Conservation (phyloP, 331 rosid species). For the Malus hybrid region DNA sequence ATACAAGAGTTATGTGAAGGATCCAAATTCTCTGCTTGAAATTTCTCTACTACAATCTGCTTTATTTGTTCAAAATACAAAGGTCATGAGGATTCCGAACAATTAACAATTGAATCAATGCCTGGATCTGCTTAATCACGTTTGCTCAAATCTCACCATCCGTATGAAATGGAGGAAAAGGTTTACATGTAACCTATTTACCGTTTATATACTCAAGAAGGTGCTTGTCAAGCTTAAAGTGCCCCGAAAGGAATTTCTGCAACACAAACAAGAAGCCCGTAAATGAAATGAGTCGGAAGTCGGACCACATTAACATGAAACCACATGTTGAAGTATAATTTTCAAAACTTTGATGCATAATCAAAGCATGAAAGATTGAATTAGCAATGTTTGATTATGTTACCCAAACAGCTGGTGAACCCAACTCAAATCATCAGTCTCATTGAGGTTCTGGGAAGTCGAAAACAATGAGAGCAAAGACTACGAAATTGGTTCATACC, state of each 20-base stretch:
- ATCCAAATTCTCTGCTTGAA: too few relatives aligned
- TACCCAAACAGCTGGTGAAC: not conserved
- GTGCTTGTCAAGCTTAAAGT: slow-evolving; percentile 79
- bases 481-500: not conserved
- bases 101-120: not conserved
- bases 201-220: slow-evolving; percentile 73
- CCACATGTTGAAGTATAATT: not conserved
- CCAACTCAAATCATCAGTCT: not conserved
- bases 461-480: not conserved
- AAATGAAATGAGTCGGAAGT: not conserved
- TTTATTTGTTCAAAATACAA: not conserved
- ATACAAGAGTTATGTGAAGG: too few relatives aligned
- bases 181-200: slow-evolving; percentile 29
- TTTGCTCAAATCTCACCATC: not conserved
- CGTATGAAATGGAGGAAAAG: not conserved
- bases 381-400: not conserved
- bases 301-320: not conserved
- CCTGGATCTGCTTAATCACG: too few relatives aligned
- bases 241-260: slow-evolving; percentile 66
- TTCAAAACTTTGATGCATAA: not conserved
- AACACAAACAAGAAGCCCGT: slow-evolving; percentile 6
- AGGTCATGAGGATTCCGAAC: not conserved
- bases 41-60: too few relatives aligned
- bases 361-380: not conserved
- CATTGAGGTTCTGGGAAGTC: not conserved